A percentile compares a stretch with the other conserved stretches of the same genome.
These are phyloP conservation scores for Echinochloa phyllopogon DNA, from an alignment of 176 grass and related monocot species.

Conservation along the genomic window DNA sequence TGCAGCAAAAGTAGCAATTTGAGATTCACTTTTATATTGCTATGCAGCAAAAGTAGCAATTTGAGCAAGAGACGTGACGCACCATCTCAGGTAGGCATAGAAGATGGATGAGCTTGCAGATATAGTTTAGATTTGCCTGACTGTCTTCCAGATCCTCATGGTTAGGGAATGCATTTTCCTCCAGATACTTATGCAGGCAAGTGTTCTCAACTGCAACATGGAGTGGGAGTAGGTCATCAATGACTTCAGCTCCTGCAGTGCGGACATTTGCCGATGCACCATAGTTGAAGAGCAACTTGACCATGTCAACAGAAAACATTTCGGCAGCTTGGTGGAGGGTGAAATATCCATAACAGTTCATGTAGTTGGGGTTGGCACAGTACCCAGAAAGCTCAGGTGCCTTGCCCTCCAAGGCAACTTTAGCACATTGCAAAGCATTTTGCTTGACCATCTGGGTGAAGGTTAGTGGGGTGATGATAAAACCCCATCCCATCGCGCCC, in stretches of 20 bases:
- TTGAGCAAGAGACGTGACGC: neutral
- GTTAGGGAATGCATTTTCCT: conserved; percentile 32
- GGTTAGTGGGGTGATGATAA: conserved; percentile 29
- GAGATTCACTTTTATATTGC: neutral
- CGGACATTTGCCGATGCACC: conserved; percentile 29
- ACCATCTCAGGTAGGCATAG: neutral
- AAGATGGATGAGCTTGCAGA: neutral
- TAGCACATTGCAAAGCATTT: conserved; percentile 40
- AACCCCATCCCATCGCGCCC: neutral
- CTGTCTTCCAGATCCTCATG: neutral
- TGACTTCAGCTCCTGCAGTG: neutral
- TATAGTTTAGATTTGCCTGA: neutral
- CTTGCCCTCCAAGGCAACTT: conserved; percentile 30
- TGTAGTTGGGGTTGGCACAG: conserved; percentile 42
- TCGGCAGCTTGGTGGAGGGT: conserved; percentile 40
- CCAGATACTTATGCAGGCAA: conserved; percentile 46
- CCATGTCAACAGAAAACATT: conserved; percentile 32
- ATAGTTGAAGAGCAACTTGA: conserved; percentile 17
- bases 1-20: neutral
- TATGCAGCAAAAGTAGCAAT: neutral
- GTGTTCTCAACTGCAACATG: conserved; percentile 47
- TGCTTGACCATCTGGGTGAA: neutral
- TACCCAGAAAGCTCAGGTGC: neutral
- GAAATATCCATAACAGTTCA: conserved; percentile 22
- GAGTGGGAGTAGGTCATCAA: conserved; percentile 39